Evolutionary conservation across 176 grass and related monocot species (phyloP).

Genomic region (Oryza meridionalis): DNA sequence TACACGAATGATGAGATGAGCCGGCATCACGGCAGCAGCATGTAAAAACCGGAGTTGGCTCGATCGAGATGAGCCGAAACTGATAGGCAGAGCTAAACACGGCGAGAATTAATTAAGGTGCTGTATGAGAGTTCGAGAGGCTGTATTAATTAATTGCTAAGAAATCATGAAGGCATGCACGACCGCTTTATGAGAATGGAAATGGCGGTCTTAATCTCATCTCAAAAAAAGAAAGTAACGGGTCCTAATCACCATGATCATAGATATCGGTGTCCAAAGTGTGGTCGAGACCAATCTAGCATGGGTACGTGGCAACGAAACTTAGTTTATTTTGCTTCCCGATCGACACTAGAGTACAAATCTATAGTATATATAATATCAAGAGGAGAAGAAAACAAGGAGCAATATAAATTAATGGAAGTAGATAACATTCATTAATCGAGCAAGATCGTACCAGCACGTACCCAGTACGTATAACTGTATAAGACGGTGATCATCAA

Average conservation of each 20-base stretch:
- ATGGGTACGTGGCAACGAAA: neutral
- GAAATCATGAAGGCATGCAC: neutral
- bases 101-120: neutral
- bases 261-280: too few species aligned
- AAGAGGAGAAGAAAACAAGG: slow-evolving; percentile 12
- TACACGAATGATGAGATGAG: neutral
- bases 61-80: neutral
- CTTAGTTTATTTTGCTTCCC: neutral
- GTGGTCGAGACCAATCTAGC: neutral
- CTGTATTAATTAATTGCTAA: neutral
- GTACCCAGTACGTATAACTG: neutral
- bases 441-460: neutral
- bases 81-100: neutral
- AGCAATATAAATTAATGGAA: neutral
- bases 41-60: neutral
- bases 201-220: neutral
- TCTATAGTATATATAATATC: neutral
- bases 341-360: neutral
- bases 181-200: neutral
- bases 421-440: slow-evolving; percentile 18
- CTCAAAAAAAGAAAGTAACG: neutral
- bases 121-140: neutral
- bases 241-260: slow-evolving; percentile 1
- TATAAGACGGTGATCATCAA: neutral
- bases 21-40: neutral